phyloP scores from a whole-genome alignment of 371 early-diverging fungal genomes.

The Rhizopus sp. region DNA sequence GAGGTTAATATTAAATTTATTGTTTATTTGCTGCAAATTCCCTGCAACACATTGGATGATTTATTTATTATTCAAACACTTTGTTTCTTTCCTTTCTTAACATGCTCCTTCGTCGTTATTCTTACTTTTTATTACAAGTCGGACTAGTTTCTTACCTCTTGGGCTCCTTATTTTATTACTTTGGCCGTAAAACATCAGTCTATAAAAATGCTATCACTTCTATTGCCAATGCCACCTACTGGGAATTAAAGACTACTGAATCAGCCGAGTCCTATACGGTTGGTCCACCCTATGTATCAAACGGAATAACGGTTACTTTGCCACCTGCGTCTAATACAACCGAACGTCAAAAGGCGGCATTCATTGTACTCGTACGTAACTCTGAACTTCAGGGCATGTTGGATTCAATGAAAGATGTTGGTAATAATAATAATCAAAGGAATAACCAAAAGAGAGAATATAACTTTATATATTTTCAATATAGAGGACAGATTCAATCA shows the following conservation, averaged over 20 bases:
- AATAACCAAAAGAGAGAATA: not conserved
- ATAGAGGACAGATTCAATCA: constrained; percentile 76
- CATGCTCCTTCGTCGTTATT: constrained; percentile 24
- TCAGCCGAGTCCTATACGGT: constrained; percentile 21
- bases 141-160: constrained; percentile 17
- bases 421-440: constrained; percentile 7
- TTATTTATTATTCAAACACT: constrained; percentile 12
- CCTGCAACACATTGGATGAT: constrained; percentile 8
- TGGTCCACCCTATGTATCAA: constrained; percentile 28
- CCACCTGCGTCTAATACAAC: constrained; percentile 32
- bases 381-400: constrained; percentile 69
- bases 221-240: not conserved
- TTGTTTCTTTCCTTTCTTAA: not conserved
- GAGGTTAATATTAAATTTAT: constrained; percentile 3
- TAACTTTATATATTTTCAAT: not conserved
- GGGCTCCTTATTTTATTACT: constrained; percentile 18
- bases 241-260: not conserved
- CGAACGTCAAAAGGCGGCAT: constrained; percentile 59
- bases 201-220: not conserved
- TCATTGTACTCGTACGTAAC: constrained; percentile 69
- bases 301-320: constrained; percentile 26
- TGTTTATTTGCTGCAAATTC: constrained; percentile 5
- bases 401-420: constrained; percentile 53
- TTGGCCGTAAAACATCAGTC: constrained; percentile 5
- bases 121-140: constrained; percentile 25